These are phyloP conservation scores for Eimeria sp. DNA, from an alignment of 169 alveolate species.

Conservation along the genomic window DNA sequence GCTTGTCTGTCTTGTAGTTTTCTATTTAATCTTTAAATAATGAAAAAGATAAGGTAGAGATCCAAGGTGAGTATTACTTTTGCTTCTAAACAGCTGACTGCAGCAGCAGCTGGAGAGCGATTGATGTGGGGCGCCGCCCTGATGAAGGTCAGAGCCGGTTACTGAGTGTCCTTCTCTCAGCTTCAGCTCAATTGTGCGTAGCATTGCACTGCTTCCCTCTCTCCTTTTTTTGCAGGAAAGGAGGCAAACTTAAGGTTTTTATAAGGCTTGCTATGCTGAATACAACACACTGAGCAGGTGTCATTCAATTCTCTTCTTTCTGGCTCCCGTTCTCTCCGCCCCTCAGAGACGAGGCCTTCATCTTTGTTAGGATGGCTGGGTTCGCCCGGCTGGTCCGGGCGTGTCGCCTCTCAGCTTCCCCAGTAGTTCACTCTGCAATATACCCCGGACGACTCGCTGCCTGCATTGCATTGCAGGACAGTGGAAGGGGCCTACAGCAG, in stretches of 20 bases:
- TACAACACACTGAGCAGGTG: neutral
- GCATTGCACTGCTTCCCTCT: neutral
- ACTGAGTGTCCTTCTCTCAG: neutral
- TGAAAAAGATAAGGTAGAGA: neutral
- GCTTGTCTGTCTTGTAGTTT: neutral
- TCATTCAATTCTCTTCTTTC: neutral
- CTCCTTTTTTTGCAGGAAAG: neutral
- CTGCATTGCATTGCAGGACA: neutral
- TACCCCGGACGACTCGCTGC: neutral
- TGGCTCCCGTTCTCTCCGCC: neutral
- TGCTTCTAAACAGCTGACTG: neutral
- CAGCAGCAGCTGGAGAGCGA: neutral
- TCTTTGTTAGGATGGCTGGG: slow-evolving; percentile 7
- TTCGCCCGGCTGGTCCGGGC: slow-evolving; percentile 54
- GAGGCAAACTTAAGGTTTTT: neutral
- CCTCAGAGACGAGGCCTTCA: slow-evolving; percentile 20
- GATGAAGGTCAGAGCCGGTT: slow-evolving; percentile 2
- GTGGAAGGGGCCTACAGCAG: neutral
- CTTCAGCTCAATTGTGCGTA: neutral
- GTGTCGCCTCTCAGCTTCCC: neutral
- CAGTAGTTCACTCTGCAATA: neutral
- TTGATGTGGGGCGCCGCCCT: slow-evolving; percentile 14
- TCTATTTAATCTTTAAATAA: neutral
- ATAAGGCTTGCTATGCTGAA: neutral
- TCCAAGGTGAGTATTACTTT: neutral